These are phyloP conservation scores for Groenewaldozyma auringiensis DNA, from an alignment of 1,139 yeast species.

Conservation along the genomic window DNA sequence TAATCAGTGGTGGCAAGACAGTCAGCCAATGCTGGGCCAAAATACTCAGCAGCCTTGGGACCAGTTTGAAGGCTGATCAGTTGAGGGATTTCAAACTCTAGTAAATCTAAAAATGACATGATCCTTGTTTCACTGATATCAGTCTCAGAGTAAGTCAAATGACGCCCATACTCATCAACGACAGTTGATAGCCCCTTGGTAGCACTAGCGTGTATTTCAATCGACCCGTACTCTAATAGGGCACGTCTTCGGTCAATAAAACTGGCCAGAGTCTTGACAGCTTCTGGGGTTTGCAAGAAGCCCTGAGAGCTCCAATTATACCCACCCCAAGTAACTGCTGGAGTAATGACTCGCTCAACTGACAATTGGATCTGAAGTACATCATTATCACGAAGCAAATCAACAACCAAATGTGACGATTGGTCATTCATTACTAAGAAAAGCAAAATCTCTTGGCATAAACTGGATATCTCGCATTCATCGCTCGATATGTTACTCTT, in stretches of 20 bases:
- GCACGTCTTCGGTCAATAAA: conserved; percentile 58
- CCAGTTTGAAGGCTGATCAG: conserved; percentile 15
- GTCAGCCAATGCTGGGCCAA: conserved; percentile 19
- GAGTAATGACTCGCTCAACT: conserved; percentile 47
- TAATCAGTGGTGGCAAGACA: conserved; percentile 7
- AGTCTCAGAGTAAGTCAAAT: conserved; percentile 33
- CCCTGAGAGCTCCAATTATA: conserved; percentile 35
- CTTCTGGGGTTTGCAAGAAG: conserved; percentile 22
- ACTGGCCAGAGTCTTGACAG: conserved; percentile 49
- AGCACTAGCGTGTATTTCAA: conserved; percentile 62
- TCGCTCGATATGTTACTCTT: conserved; percentile 26
- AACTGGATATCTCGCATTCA: conserved; percentile 45
- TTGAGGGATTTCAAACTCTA: conserved; percentile 38
- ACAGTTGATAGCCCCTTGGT: conserved; percentile 45
- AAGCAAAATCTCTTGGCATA: conserved; percentile 53
- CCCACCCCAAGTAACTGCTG: conserved; percentile 46
- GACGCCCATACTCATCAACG: conserved; percentile 45
- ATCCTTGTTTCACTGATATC: conserved; percentile 44
- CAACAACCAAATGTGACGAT: conserved; percentile 47
- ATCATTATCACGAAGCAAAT: conserved; percentile 43
- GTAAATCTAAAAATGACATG: conserved; percentile 59
- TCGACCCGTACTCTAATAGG: conserved; percentile 58
- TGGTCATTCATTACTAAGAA: conserved; percentile 50
- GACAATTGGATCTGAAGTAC: conserved; percentile 48
- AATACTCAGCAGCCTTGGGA: conserved; percentile 25